These are phyloP conservation scores for Ichthyophonus hoferi DNA, from an alignment of 208 protist genomes.

Conservation along the genomic window DNA sequence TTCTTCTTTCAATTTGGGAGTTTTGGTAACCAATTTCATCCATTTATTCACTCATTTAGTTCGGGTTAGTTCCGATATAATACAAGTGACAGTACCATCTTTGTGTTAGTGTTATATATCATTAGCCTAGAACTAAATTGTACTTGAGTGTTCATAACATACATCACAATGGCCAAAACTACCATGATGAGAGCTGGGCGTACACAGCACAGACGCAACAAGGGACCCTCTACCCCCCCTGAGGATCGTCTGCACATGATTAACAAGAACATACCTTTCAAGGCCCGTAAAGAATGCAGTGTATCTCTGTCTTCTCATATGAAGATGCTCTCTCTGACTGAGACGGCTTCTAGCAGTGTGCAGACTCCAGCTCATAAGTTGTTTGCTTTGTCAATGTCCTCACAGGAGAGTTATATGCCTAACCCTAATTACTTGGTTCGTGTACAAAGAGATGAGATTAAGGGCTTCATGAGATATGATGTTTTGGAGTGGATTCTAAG, in stretches of 20 bases:
- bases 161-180: too few species aligned
- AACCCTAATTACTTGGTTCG: constrained; percentile 23
- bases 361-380: neutral
- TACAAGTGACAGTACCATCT: too few species aligned
- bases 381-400: neutral
- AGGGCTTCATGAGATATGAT: constrained; percentile 18
- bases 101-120: too few species aligned
- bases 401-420: constrained; percentile 4
- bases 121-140: too few species aligned
- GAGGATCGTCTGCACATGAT: neutral
- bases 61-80: too few species aligned
- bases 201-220: neutral
- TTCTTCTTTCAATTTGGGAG: too few species aligned
- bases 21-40: too few species aligned
- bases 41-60: too few species aligned
- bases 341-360: neutral
- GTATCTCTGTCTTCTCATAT: neutral
- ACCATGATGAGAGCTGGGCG: too few species aligned
- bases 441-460: constrained; percentile 30
- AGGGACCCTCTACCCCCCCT: neutral
- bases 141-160: too few species aligned
- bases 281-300: neutral
- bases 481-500: constrained; percentile 27
- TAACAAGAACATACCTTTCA: neutral
- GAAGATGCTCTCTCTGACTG: neutral